Evolutionary conservation across 768 basidiomycete species (phyloP).

Genomic region (Pleurotus cornucopiae): DNA sequence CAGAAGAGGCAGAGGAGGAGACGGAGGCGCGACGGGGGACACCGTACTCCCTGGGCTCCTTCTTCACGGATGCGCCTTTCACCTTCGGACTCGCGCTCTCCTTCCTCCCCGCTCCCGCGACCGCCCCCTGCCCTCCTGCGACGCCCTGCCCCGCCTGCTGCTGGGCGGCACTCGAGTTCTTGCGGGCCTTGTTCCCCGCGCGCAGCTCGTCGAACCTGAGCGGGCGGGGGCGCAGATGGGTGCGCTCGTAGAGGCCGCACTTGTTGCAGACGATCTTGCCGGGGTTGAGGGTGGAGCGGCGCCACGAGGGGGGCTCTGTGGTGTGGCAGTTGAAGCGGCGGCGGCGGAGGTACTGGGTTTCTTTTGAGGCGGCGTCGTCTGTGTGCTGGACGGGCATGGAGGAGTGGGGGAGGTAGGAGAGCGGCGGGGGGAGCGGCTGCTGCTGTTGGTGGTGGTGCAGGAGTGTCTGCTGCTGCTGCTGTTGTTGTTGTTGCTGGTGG

Average conservation of each 20-base stretch:
- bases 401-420: conserved; percentile 33
- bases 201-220: conserved; percentile 85
- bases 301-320: conserved; percentile 87
- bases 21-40: conserved; percentile 59
- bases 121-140: too few relatives aligned
- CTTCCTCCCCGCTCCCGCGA: neutral
- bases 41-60: conserved; percentile 52
- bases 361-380: conserved; percentile 86
- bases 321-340: conserved; percentile 91
- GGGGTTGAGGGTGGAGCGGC: conserved; percentile 81
- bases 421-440: conserved; percentile 25
- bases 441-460: conserved; percentile 51
- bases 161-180: conserved; percentile 33
- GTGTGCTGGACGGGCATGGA: conserved; percentile 80
- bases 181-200: conserved; percentile 78
- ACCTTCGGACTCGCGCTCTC: conserved; percentile 36
- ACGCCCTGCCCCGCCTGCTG: neutral
- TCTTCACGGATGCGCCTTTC: conserved; percentile 33
- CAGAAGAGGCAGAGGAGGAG: conserved; percentile 56
- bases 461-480: conserved; percentile 44
- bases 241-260: conserved; percentile 88
- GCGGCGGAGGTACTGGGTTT: conserved; percentile 85
- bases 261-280: conserved; percentile 96
- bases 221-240: conserved; percentile 77
- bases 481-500: conserved; percentile 30